These are phyloP conservation scores for Scheffersomyces lignicola DNA, from an alignment of 1,139 yeast species.

Conservation along the genomic window DNA sequence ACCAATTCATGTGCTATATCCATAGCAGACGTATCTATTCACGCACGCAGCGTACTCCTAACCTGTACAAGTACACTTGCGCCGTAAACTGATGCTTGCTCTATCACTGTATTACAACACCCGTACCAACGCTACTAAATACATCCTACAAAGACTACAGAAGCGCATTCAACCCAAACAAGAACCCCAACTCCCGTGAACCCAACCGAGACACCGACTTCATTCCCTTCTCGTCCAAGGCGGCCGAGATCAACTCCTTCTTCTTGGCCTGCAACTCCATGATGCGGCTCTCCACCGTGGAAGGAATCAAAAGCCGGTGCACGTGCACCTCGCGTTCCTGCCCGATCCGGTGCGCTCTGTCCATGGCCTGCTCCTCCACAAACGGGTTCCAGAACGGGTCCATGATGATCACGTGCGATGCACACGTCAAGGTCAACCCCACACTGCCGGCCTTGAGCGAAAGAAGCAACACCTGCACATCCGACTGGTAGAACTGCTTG, in stretches of 20 bases:
- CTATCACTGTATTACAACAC: too few relatives aligned
- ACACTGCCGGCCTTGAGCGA: conserved; percentile 92
- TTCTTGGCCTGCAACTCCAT: conserved; percentile 73
- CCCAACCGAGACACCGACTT: conserved; percentile 65
- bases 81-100: too few relatives aligned
- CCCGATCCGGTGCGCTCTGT: conserved; percentile 91
- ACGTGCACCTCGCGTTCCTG: conserved; percentile 76
- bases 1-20: too few relatives aligned
- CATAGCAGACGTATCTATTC: too few relatives aligned
- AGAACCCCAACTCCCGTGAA: conserved; percentile 69
- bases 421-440: conserved; percentile 89
- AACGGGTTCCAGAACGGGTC: conserved; percentile 98
- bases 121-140: too few relatives aligned
- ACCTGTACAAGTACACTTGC: too few relatives aligned
- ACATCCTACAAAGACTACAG: too few relatives aligned
- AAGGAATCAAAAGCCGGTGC: conserved; percentile 62
- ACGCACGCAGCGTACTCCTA: too few relatives aligned
- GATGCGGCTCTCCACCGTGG: conserved; percentile 85
- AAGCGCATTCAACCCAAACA: conserved; percentile 65
- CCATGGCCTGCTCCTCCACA: conserved; percentile 96
- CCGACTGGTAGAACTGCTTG: conserved; percentile 58
- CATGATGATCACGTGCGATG: conserved; percentile 83
- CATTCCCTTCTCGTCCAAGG: conserved; percentile 71
- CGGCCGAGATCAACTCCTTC: conserved; percentile 73
- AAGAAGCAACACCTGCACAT: conserved; percentile 57